These are phyloP conservation scores for Laburnicola sp. DNA, from an alignment of 2,329 filamentous ascomycete species.

Conservation along the genomic window DNA sequence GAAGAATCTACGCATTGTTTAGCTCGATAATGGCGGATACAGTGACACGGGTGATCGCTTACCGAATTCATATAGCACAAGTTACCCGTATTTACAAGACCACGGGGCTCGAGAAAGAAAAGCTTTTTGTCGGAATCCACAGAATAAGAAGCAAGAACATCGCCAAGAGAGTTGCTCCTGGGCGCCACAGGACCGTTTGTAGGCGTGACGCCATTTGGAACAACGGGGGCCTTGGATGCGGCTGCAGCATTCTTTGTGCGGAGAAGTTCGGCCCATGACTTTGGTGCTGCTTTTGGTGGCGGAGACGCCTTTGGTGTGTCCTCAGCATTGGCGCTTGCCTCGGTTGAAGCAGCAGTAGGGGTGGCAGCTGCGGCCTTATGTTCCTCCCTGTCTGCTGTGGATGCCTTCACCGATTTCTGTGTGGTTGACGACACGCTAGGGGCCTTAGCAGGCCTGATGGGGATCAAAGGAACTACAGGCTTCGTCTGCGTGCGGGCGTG, in stretches of 20 bases:
- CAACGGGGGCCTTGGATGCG: constrained; percentile 30
- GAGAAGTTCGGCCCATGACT: constrained; percentile 72
- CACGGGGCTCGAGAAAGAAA: constrained; percentile 86
- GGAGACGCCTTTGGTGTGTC: constrained; percentile 47
- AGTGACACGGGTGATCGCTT: constrained; percentile 48
- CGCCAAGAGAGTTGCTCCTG: constrained; percentile 67
- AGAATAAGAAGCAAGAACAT: constrained; percentile 74
- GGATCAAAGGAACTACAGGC: constrained; percentile 57
- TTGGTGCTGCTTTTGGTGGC: constrained; percentile 54
- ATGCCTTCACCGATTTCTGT: constrained; percentile 41
- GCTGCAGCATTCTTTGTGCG: constrained; percentile 53
- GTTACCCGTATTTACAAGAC: constrained; percentile 94
- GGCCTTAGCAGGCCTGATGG: constrained; percentile 49
- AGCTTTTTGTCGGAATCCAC: constrained; percentile 68
- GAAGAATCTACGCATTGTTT: constrained; percentile 70
- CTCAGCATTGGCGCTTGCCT: constrained; percentile 27
- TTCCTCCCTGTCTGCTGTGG: constrained; percentile 22
- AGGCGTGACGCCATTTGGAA: constrained; percentile 33
- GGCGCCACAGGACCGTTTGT: constrained; percentile 49
- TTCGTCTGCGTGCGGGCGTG: constrained; percentile 50
- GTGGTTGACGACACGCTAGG: constrained; percentile 39
- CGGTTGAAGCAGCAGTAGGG: constrained; percentile 10
- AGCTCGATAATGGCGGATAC: constrained; percentile 21
- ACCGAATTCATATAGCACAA: constrained; percentile 99
- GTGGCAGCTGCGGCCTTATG: constrained; percentile 18